phyloP scores from a whole-genome alignment of 768 basidiomycete species.

The Lanmaoa pseudosensibilis region DNA sequence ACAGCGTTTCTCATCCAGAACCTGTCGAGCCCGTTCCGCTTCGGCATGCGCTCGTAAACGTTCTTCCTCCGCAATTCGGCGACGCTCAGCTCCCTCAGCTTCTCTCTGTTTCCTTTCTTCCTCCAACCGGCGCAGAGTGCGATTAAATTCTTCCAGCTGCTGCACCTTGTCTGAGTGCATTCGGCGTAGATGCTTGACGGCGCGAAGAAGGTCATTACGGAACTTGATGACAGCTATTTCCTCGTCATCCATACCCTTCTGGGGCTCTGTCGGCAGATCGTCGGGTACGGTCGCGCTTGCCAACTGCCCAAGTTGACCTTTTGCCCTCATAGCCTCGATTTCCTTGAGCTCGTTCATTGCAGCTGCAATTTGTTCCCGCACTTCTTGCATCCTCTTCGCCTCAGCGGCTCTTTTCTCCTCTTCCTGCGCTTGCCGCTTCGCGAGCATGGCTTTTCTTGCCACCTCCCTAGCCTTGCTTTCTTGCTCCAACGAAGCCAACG shows the following conservation, averaged over 20 bases:
- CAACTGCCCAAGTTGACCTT: constrained; percentile 1
- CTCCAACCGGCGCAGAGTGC: constrained; percentile 22
- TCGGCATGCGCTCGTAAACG: constrained; percentile 7
- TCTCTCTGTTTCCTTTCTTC: constrained; percentile 25
- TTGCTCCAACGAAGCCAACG: constrained; percentile 22
- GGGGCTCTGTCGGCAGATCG: constrained; percentile 18
- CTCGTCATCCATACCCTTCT: constrained; percentile 26
- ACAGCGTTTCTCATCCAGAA: constrained; percentile 2
- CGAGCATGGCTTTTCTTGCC: constrained; percentile 14
- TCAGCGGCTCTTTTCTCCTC: constrained; percentile 23
- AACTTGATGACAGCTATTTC: constrained; percentile 8
- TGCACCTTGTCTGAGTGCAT: constrained; percentile 20
- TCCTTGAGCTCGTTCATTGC: constrained; percentile 22
- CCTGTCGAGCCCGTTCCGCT: constrained; percentile 11
- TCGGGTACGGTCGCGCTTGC: neutral
- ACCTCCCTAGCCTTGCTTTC: constrained; percentile 29
- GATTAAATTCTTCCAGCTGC: constrained; percentile 16
- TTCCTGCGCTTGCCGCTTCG: constrained; percentile 27
- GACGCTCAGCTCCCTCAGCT: constrained; percentile 17
- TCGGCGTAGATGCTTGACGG: constrained; percentile 17
- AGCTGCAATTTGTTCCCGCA: constrained; percentile 19
- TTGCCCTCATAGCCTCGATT: constrained; percentile 5
- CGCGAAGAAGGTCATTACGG: constrained; percentile 10
- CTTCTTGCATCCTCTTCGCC: constrained; percentile 14
- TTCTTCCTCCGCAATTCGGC: constrained; percentile 18